Evolutionary conservation across 2,329 filamentous ascomycete species (phyloP).

Genomic region (Teratosphaeriaceae sp.): DNA sequence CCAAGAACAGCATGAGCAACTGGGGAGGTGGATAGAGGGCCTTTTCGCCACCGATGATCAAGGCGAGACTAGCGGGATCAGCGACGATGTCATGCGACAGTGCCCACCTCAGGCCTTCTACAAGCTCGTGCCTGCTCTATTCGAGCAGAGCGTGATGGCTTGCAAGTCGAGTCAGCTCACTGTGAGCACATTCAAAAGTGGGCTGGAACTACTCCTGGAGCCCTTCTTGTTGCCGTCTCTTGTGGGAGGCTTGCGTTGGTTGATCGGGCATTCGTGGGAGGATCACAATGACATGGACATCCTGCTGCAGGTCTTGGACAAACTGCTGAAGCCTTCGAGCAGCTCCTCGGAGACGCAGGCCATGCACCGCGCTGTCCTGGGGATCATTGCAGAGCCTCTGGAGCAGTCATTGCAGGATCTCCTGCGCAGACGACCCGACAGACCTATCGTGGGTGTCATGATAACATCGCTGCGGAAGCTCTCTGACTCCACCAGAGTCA

Average conservation of each 20-base stretch:
- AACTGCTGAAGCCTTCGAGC: slow-evolving; percentile 63
- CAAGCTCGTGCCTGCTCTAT: slow-evolving; percentile 66
- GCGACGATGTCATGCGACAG: slow-evolving; percentile 73
- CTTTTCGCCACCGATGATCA: slow-evolving; percentile 63
- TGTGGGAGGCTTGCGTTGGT: slow-evolving; percentile 64
- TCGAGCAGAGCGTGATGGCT: slow-evolving; percentile 67
- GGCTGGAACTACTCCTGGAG: slow-evolving; percentile 73
- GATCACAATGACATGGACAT: slow-evolving; percentile 58
- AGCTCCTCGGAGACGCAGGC: slow-evolving; percentile 64
- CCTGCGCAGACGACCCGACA: slow-evolving; percentile 59
- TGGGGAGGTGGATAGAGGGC: slow-evolving; percentile 69
- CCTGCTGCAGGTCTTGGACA: slow-evolving; percentile 63
- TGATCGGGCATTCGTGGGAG: slow-evolving; percentile 63
- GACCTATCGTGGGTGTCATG: slow-evolving; percentile 61
- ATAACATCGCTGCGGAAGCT: slow-evolving; percentile 57
- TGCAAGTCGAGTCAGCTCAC: slow-evolving; percentile 58
- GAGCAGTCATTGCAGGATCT: slow-evolving; percentile 61
- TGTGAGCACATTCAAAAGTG: slow-evolving; percentile 65
- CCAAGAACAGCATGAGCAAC: slow-evolving; percentile 58
- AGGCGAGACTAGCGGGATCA: slow-evolving; percentile 55
- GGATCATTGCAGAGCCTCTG: slow-evolving; percentile 62
- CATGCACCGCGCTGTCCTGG: slow-evolving; percentile 66
- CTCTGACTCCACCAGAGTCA: slow-evolving; percentile 56
- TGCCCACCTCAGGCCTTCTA: slow-evolving; percentile 82
- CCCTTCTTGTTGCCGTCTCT: slow-evolving; percentile 75